phyloP scores from a whole-genome alignment of 2,329 filamentous ascomycete species.

The Chrysoporthe puriensis region DNA sequence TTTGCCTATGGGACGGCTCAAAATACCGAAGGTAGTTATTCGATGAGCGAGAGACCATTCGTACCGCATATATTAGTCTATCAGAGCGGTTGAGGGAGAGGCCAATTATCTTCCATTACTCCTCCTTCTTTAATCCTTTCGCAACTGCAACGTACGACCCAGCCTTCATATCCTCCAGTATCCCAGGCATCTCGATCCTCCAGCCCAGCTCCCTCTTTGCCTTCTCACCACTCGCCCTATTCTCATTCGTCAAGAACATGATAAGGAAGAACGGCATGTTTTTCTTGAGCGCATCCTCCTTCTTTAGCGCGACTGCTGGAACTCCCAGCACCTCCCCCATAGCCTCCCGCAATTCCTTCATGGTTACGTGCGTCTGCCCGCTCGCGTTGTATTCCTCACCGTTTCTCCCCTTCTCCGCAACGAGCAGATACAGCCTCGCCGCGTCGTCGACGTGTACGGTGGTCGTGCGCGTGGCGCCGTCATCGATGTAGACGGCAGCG shows the following conservation, averaged over 20 bases:
- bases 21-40: neutral
- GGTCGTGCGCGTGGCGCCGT: slow-evolving; percentile 21
- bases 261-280: slow-evolving; percentile 38
- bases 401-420: slow-evolving; percentile 8
- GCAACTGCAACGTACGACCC: slow-evolving; percentile 34
- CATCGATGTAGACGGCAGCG: slow-evolving; percentile 12
- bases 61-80: neutral
- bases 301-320: slow-evolving; percentile 31
- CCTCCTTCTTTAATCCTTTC: neutral
- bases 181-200: slow-evolving; percentile 38
- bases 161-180: slow-evolving; percentile 41
- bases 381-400: slow-evolving; percentile 26
- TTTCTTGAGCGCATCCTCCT: slow-evolving; percentile 35
- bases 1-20: neutral
- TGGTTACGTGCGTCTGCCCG: slow-evolving; percentile 18
- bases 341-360: slow-evolving; percentile 26
- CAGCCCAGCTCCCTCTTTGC: slow-evolving; percentile 44
- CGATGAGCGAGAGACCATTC: neutral
- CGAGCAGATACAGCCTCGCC: slow-evolving; percentile 24
- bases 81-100: neutral
- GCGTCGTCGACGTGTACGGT: slow-evolving; percentile 29
- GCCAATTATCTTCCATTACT: neutral
- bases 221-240: slow-evolving; percentile 42
- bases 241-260: slow-evolving; percentile 39
- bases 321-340: slow-evolving; percentile 33